These are phyloP conservation scores for Mycena filopes DNA, from an alignment of 768 basidiomycete genomes.

Conservation along the genomic window DNA sequence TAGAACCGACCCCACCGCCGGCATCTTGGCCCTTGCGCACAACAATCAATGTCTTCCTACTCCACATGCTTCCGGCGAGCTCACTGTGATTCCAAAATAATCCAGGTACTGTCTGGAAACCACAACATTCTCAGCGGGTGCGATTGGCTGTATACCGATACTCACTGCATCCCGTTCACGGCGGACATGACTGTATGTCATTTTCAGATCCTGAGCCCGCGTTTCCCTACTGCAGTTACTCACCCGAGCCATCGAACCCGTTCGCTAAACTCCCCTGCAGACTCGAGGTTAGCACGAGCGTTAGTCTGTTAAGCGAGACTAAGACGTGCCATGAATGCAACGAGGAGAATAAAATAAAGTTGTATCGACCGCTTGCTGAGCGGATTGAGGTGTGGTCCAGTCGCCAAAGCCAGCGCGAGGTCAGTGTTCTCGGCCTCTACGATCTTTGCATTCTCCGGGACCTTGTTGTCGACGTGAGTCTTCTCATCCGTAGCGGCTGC, in stretches of 20 bases:
- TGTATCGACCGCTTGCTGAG: constrained; percentile 51
- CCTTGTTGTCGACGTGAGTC: not conserved
- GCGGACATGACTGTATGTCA: constrained; percentile 28
- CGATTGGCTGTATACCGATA: not conserved
- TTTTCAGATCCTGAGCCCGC: not conserved
- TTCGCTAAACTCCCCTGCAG: constrained; percentile 58
- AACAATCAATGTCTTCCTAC: not conserved
- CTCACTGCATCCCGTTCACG: constrained; percentile 33
- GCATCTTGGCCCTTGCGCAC: constrained; percentile 21
- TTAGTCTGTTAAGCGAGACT: too few relatives aligned
- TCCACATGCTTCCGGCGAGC: not conserved
- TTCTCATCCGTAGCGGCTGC: constrained; percentile 21
- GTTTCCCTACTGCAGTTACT: constrained; percentile 2
- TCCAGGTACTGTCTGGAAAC: constrained; percentile 23
- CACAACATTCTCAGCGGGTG: not conserved
- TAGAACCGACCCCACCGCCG: constrained; percentile 33
- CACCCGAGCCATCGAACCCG: constrained; percentile 59
- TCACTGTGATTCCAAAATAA: constrained; percentile 26
- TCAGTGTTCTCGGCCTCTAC: constrained; percentile 53
- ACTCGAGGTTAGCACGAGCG: too few relatives aligned
- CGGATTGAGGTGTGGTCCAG: constrained; percentile 53
- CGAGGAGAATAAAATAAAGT: constrained; percentile 52
- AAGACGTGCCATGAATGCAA: constrained; percentile 59
- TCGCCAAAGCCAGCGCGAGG: constrained; percentile 56
- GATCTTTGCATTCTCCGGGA: constrained; percentile 33